Conservation (phyloP, 129 eudicot species). For the Sambucus nigra region DNA sequence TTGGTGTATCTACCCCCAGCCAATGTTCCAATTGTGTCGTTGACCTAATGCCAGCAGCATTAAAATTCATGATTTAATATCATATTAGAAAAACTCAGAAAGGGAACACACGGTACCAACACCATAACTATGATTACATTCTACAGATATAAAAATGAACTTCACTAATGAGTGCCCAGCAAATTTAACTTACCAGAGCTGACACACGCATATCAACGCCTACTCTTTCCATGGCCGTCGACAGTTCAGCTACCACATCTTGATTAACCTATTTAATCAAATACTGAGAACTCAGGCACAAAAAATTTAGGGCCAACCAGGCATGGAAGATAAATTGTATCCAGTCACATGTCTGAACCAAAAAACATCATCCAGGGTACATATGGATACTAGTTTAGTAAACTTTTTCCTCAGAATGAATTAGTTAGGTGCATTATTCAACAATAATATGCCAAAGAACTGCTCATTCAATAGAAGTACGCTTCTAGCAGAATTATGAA, state of each 20-base stretch:
- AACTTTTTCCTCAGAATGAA: background rate
- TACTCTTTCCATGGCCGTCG: conserved; percentile 58
- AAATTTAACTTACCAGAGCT: conserved; percentile 51
- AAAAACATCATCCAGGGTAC: background rate
- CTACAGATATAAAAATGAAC: background rate
- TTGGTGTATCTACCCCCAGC: conserved; percentile 76
- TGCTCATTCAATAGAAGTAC: too few species aligned
- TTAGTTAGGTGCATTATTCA: background rate
- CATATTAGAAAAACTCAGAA: background rate
- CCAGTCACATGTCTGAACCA: background rate
- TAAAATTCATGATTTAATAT: background rate
- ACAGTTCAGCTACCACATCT: conserved; percentile 47
- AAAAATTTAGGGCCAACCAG: background rate
- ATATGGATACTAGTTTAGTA: background rate
- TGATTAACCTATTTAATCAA: conserved; percentile 26
- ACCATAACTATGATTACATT: too few species aligned
- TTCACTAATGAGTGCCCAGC: conserved; percentile 9
- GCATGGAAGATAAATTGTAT: background rate
- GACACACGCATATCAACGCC: conserved; percentile 69
- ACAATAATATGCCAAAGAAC: too few species aligned
- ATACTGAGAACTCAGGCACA: background rate
- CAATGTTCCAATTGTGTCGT: conserved; percentile 89
- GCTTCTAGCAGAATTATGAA: too few species aligned
- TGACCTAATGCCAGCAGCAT: conserved; percentile 39
- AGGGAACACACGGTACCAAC: background rate